A percentile compares a stretch with the other conserved stretches of the same genome.
Conservation (phyloP, 83 land plant species). For the Diphasiastrum complanatum region DNA sequence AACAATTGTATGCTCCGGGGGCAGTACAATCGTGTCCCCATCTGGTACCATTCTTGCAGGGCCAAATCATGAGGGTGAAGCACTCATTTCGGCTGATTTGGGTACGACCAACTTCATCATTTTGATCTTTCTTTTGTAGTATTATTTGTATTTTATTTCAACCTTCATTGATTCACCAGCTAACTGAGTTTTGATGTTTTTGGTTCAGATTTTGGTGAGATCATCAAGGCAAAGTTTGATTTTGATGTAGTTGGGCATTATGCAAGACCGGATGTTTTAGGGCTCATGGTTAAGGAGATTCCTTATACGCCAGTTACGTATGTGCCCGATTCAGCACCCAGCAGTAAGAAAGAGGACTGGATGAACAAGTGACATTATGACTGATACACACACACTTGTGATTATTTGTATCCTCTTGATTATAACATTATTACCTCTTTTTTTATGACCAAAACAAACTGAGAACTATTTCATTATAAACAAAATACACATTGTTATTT, state of each 20-base stretch:
- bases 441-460: too few relatives aligned
- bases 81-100: conserved; percentile 76
- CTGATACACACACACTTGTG: too few relatives aligned
- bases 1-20: conserved; percentile 81
- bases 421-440: too few relatives aligned
- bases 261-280: conserved; percentile 75
- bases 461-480: too few relatives aligned
- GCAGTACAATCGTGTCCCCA: conserved; percentile 97
- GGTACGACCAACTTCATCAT: conserved; percentile 38
- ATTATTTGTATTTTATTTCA: conserved; percentile 2
- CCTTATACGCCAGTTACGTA: conserved; percentile 53
- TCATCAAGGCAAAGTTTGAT: conserved; percentile 78
- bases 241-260: conserved; percentile 98
- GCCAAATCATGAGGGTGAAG: conserved; percentile 95
- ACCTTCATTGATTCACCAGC: background rate
- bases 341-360: conserved; percentile 1
- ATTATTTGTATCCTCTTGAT: too few relatives aligned
- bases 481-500: too few relatives aligned
- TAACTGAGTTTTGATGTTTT: background rate
- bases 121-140: background rate
- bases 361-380: background rate
- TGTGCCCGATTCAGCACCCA: conserved; percentile 17
- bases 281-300: conserved; percentile 57
- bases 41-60: conserved; percentile 82
- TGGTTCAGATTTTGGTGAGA: conserved; percentile 79